phyloP scores from a whole-genome alignment of 2,329 filamentous ascomycete genomes.

The Colletotrichum sublineola region DNA sequence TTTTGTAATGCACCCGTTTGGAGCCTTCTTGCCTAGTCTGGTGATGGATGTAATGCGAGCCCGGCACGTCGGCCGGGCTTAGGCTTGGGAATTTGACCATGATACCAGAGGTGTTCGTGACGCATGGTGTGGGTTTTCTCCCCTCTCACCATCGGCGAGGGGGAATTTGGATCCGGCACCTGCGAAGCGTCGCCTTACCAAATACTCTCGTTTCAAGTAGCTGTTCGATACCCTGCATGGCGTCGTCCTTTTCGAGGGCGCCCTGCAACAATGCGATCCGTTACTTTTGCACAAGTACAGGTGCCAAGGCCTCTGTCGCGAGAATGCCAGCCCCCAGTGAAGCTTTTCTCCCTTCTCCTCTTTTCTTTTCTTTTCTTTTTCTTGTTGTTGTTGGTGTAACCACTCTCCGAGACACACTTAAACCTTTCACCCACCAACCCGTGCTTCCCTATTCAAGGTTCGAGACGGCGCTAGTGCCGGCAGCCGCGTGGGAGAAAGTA shows the following conservation, averaged over 20 bases:
- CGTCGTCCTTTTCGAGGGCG: not conserved
- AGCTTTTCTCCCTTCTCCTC: not conserved
- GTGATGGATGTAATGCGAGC: slow-evolving; percentile 34
- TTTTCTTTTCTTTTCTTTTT: not conserved
- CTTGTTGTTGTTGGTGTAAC: not conserved
- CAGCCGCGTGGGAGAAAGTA: not conserved
- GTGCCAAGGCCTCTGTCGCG: slow-evolving; percentile 1
- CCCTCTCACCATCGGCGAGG: too few relatives aligned
- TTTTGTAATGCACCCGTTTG: slow-evolving; percentile 26
- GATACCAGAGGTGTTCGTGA: slow-evolving; percentile 40
- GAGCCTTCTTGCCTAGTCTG: not conserved
- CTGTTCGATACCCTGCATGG: not conserved
- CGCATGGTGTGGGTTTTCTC: not conserved
- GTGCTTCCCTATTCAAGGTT: not conserved
- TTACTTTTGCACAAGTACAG: not conserved
- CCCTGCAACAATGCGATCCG: slow-evolving; percentile 13
- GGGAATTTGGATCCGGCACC: not conserved
- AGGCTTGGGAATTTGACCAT: slow-evolving; percentile 26
- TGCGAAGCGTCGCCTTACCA: slow-evolving; percentile 18
- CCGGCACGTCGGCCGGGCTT: slow-evolving; percentile 12
- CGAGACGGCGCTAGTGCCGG: slow-evolving; percentile 18
- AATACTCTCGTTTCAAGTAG: slow-evolving; percentile 36
- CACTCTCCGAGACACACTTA: not conserved
- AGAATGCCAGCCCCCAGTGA: slow-evolving; percentile 1
- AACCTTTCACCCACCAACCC: not conserved